A percentile compares a stretch with the other conserved stretches of the same genome.
Evolutionary conservation across 345 rosid species (phyloP).

Genomic region (Gossypium mustelinum): DNA sequence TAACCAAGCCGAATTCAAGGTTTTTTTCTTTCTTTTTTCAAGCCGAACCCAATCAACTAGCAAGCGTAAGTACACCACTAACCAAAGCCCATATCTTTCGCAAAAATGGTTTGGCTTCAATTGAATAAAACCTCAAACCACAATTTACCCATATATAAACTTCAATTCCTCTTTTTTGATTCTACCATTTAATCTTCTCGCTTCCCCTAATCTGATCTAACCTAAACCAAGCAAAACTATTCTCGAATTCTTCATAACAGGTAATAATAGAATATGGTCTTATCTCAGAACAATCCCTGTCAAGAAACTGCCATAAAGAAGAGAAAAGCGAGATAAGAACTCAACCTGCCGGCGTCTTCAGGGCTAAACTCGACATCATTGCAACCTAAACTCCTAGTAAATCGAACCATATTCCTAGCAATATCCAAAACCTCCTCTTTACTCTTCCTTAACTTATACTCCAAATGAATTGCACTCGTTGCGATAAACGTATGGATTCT

Average conservation of each 20-base stretch:
- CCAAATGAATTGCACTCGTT: conserved; percentile 78
- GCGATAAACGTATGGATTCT: conserved; percentile 89
- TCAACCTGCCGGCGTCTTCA: conserved; percentile 90
- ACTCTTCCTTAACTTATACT: conserved; percentile 72
- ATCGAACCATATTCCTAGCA: conserved; percentile 71
- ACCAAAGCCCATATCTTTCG: not conserved
- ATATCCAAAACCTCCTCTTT: conserved; percentile 67
- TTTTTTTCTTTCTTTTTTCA: no score
- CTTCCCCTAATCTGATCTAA: not conserved
- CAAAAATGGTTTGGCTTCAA: not conserved
- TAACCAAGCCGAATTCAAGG: not conserved
- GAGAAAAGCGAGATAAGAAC: not conserved
- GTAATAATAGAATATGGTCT: not conserved
- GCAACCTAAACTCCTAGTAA: conserved; percentile 83
- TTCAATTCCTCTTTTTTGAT: not conserved
- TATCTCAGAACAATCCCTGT: not conserved
- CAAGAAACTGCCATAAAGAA: not conserved
- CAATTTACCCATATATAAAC: not conserved
- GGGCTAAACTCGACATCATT: conserved; percentile 93
- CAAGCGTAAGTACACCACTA: no score
- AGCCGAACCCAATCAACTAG: no score
- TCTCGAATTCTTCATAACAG: not conserved
- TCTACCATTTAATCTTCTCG: not conserved
- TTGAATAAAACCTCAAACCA: not conserved
- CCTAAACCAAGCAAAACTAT: not conserved